Evolutionary conservation across 495 filamentous ascomycete species (phyloP).

Genomic region (Lepraria neglecta): DNA sequence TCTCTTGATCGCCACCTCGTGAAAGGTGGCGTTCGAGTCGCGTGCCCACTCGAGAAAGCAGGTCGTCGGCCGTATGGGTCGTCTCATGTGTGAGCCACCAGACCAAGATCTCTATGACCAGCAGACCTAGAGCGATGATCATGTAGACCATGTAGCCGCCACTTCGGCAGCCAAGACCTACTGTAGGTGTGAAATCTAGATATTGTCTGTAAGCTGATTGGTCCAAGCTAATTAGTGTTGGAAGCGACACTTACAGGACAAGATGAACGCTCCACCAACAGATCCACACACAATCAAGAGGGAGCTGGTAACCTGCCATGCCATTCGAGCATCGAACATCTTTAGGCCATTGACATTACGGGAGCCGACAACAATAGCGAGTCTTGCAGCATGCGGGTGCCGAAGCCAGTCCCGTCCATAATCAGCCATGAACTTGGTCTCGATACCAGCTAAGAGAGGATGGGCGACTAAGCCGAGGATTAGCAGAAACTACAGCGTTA

Average conservation of each 20-base stretch:
- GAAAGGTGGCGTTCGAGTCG: conserved; percentile 17
- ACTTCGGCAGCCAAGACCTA: conserved; percentile 44
- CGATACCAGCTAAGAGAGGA: conserved; percentile 39
- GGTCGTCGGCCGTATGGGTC: conserved; percentile 16
- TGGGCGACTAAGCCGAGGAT: conserved; percentile 34
- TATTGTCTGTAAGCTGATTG: background rate
- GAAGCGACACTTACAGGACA: conserved; percentile 20
- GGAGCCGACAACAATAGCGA: conserved; percentile 33
- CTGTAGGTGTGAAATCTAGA: conserved; percentile 25
- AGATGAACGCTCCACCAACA: conserved; percentile 21
- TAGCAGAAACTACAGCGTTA: background rate
- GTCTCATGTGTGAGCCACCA: conserved; percentile 33
- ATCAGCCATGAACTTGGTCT: conserved; percentile 35
- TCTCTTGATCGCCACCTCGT: background rate
- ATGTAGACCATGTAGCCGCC: conserved; percentile 43
- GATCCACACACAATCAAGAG: conserved; percentile 25
- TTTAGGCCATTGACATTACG: conserved; percentile 30
- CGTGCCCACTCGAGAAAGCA: conserved; percentile 10
- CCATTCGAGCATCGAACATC: conserved; percentile 41
- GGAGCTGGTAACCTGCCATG: conserved; percentile 38
- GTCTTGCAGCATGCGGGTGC: conserved; percentile 33
- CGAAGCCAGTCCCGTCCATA: conserved; percentile 37
- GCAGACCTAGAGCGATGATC: conserved; percentile 28
- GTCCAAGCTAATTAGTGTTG: background rate
- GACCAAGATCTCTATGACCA: conserved; percentile 37